Percentiles rank a stretch among this genome's conserved stretches.
Conservation (phyloP, 139 green algal genomes). For the Parachlorella kessleri region DNA sequence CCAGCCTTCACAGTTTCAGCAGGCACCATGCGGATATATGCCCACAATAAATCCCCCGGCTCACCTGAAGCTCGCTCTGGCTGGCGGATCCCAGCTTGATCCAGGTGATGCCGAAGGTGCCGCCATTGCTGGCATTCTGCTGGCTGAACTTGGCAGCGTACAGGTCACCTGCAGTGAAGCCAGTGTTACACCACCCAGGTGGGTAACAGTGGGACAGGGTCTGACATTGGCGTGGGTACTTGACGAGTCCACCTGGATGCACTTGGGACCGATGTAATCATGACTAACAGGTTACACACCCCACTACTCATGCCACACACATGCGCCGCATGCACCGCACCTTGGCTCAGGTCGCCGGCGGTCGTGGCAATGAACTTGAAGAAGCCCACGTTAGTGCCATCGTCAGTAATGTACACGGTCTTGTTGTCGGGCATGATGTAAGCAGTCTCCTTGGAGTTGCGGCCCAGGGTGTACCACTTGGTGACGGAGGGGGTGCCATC, state of each 20-base stretch:
- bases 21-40: too few relatives aligned
- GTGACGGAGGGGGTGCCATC: neutral
- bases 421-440: slow-evolving; percentile 45
- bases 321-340: too few relatives aligned
- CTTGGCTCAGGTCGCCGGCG: slow-evolving; percentile 24
- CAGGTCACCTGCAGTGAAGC: slow-evolving; percentile 23
- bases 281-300: too few relatives aligned
- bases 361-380: slow-evolving; percentile 24
- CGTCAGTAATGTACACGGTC: slow-evolving; percentile 56
- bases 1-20: too few relatives aligned
- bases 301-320: too few relatives aligned
- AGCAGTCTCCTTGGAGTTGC: slow-evolving; percentile 31
- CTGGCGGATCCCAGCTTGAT: slow-evolving; percentile 35
- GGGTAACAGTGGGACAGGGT: too few relatives aligned
- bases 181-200: too few relatives aligned
- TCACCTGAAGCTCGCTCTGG: slow-evolving; percentile 18
- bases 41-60: too few relatives aligned
- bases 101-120: slow-evolving; percentile 30
- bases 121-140: slow-evolving; percentile 1
- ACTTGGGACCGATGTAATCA: too few relatives aligned
- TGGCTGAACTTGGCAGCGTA: slow-evolving; percentile 27
- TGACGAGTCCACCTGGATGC: too few relatives aligned
- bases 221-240: too few relatives aligned
- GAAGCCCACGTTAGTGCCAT: slow-evolving; percentile 37
- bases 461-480: slow-evolving; percentile 43